Evolutionary conservation across 306 rosid species (phyloP).

Genomic region (Quercus gilva): DNA sequence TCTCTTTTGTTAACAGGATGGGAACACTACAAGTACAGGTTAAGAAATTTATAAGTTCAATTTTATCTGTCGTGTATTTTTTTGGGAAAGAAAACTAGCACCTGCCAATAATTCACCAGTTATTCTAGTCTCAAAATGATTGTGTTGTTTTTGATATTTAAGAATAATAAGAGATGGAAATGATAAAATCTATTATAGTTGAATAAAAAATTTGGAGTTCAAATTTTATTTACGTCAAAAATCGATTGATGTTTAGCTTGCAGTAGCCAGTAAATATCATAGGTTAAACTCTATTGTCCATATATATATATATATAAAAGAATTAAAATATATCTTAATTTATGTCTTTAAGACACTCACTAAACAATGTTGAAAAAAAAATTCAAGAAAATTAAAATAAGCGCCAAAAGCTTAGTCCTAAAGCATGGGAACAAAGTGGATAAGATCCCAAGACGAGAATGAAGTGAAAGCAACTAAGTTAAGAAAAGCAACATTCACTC

Average conservation of each 20-base stretch:
- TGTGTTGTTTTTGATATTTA: too few relatives aligned
- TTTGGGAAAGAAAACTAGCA: background rate
- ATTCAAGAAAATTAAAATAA: background rate
- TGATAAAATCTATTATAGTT: too few relatives aligned
- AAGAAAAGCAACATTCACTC: slow-evolving; percentile 8
- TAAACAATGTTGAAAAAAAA: background rate
- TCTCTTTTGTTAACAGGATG: background rate
- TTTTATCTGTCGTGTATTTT: background rate
- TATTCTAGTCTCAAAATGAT: background rate
- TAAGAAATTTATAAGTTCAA: background rate
- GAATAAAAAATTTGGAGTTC: rapidly evolving
- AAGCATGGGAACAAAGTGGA: slow-evolving; percentile 37
- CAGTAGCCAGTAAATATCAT: too few relatives aligned
- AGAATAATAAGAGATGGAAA: too few relatives aligned
- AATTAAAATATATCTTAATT: too few relatives aligned
- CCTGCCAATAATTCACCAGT: background rate
- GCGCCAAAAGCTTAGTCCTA: slow-evolving; percentile 24
- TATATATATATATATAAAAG: too few relatives aligned
- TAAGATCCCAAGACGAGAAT: slow-evolving; percentile 28
- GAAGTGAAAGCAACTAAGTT: slow-evolving; percentile 23
- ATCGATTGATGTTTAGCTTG: too few relatives aligned
- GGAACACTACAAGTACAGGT: background rate
- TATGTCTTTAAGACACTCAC: too few relatives aligned
- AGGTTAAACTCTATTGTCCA: too few relatives aligned
- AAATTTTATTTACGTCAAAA: rapidly evolving